Base-by-base conservation (phyloP, 306 rosid genomes). In the Purshia tridentata region DNA sequence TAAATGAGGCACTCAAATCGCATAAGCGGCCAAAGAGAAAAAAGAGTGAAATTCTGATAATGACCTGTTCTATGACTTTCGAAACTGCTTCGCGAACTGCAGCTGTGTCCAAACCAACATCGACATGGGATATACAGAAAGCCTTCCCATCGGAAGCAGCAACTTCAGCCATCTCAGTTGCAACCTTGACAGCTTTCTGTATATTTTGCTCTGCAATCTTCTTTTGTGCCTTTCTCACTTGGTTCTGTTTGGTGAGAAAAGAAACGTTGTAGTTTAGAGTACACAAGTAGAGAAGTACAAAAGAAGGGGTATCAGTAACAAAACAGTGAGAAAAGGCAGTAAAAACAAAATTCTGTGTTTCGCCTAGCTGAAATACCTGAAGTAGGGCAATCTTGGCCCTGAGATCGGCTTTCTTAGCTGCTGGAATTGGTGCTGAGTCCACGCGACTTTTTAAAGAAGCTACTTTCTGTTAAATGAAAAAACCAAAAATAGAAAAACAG, bases 81-180 rank as follows among this genome's bases (percentile, higher is more conserved):
- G 81, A 61, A 74, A 91, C 99, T 42, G 99, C 99, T 87, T 95
- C 99, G 15, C 99, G 98, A 65, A 95, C 97, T n/a, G 99, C 99
- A 4, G 88, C 86, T 5, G 67, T 90, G 86, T 95, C 99, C 75
- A 91, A 80, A 73, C 99, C 99, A 74, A 95, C 98, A 65, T 89
- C 73, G 56, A 95, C 96, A 11, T 67, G 81, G 78, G 96, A 87
- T 74, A 95, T 67, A 72, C 96, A 95, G 79, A 87, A 95, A 6
- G 81, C 39, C 82, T 86, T 90, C 62, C 96, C 93, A 35, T 84
- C 79, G 16, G 90, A 88, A 50, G 87, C 79, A 65, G 95, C 97
- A 60, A 73, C 76, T 39, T 89, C 95, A 44, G 97, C 99, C 73
- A 82, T 75, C 85, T 88, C 92, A 47, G 63, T 83, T 40, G 98